These are phyloP conservation scores for Linnemannia schmuckeri DNA, from an alignment of 192 early-diverging fungal genomes.

Conservation along the genomic window DNA sequence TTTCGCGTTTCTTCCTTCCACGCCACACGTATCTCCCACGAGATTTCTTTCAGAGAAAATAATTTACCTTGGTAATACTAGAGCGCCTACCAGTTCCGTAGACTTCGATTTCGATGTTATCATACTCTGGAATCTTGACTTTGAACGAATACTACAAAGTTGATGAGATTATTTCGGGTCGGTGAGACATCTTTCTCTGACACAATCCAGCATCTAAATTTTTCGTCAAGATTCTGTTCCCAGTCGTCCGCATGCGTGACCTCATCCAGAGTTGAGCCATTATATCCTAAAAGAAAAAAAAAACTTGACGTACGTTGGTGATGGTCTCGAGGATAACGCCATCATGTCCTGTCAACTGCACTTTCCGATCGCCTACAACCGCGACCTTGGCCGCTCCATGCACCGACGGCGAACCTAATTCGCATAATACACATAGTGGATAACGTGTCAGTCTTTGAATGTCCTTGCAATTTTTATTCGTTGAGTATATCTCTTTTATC, in stretches of 20 bases:
- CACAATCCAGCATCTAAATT: background rate
- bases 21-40: too few relatives aligned
- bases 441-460: background rate
- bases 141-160: constrained; percentile 58
- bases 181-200: background rate
- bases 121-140: constrained; percentile 45
- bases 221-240: too few relatives aligned
- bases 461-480: background rate
- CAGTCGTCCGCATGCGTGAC: too few relatives aligned
- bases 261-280: too few relatives aligned
- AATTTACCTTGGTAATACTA: constrained; percentile 26
- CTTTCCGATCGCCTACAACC: constrained; percentile 28
- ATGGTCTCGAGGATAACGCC: constrained; percentile 55
- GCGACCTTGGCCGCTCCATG: constrained; percentile 58
- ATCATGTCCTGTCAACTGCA: constrained; percentile 55
- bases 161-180: background rate
- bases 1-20: background rate
- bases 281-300: too few relatives aligned
- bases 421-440: background rate
- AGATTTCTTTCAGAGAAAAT: background rate
- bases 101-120: constrained; percentile 42
- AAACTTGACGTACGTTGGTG: constrained; percentile 50
- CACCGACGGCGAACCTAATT: constrained; percentile 57
- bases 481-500: too few relatives aligned
- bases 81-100: constrained; percentile 53